Evolutionary conservation across 306 rosid species (phyloP).

Genomic region (Glycine soja): DNA sequence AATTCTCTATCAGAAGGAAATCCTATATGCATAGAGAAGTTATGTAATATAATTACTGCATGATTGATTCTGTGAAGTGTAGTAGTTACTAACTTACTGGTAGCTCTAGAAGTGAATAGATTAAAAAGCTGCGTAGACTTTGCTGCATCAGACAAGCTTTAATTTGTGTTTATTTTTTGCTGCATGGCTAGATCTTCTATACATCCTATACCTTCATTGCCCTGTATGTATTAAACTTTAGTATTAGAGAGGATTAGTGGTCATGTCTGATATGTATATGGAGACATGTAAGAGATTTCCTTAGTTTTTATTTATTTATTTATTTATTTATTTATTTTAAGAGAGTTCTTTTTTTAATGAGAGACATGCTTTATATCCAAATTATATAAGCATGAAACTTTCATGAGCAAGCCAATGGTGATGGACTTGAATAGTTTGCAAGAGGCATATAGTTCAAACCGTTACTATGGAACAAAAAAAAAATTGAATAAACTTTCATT

Average conservation of each 20-base stretch:
- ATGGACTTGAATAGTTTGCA: not conserved
- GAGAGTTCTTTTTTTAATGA: too few species aligned
- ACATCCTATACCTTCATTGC: not conserved
- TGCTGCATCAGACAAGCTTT: not conserved
- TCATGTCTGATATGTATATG: not conserved
- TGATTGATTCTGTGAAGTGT: not conserved
- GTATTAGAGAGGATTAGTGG: not conserved
- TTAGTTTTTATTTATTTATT: too few species aligned
- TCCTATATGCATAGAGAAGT: not conserved
- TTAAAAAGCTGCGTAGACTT: not conserved
- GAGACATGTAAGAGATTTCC: not conserved
- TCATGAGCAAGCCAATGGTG: not conserved
- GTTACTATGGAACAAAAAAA: not conserved
- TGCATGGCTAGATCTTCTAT: not conserved
- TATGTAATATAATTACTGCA: not conserved
- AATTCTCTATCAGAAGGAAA: not conserved
- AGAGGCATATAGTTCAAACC: not conserved
- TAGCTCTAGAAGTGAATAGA: slow-evolving; percentile 27
- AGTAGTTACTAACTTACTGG: not conserved
- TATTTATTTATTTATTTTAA: not conserved
- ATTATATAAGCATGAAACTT: not conserved
- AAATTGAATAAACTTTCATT: too few species aligned
- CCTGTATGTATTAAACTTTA: not conserved
- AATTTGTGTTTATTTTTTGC: slow-evolving; percentile 4
- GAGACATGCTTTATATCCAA: not conserved